Evolutionary conservation across 305 asterid genomes (phyloP).

Genomic region (Withania somnifera): DNA sequence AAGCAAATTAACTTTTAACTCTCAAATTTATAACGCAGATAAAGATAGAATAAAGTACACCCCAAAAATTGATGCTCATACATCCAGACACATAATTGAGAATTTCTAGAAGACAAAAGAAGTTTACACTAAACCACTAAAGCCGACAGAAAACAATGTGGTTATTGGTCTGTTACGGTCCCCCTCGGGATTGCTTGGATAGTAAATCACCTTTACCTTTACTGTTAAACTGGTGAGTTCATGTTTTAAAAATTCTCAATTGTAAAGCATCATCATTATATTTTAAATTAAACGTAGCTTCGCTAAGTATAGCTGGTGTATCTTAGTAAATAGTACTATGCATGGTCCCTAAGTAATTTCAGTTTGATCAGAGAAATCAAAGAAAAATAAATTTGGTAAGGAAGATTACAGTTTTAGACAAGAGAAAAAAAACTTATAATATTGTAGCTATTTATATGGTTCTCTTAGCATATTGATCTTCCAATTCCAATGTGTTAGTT

Average conservation of each 20-base stretch:
- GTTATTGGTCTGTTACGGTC: background rate
- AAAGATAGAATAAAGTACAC: slow-evolving; percentile 36
- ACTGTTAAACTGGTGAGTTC: too few relatives aligned
- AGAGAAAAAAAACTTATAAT: background rate
- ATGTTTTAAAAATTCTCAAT: too few relatives aligned
- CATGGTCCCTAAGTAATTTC: background rate
- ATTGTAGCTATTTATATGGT: background rate
- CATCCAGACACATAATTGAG: slow-evolving; percentile 20
- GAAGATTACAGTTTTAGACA: background rate
- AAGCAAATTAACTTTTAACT: background rate
- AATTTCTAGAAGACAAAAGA: background rate
- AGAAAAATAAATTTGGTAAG: background rate
- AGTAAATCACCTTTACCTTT: too few relatives aligned
- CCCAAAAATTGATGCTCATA: slow-evolving; percentile 79
- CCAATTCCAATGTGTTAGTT: too few relatives aligned
- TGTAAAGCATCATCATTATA: background rate
- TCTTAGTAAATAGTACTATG: background rate
- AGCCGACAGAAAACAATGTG: slow-evolving; percentile 1
- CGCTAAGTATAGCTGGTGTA: background rate
- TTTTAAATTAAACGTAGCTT: background rate
- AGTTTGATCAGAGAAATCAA: background rate
- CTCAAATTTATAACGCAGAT: too few relatives aligned
- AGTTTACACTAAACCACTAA: slow-evolving; percentile 1
- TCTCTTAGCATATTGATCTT: background rate
- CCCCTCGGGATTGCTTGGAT: background rate